These are phyloP conservation scores for Oehlia diaphana DNA, from an alignment of 192 early-diverging fungal species.

Conservation along the genomic window DNA sequence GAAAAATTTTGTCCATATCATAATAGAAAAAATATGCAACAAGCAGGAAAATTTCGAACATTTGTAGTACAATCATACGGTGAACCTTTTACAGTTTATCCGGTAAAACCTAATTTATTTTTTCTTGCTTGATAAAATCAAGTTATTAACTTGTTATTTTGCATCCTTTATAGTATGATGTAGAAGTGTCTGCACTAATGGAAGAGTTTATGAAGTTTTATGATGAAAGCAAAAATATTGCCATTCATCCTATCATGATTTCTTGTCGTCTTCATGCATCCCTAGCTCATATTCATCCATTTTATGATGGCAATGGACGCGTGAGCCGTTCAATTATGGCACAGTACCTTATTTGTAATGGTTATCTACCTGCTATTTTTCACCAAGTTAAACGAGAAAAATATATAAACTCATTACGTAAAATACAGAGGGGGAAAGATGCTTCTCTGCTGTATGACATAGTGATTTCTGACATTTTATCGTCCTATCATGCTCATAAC, in stretches of 20 bases:
- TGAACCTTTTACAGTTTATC: conserved; percentile 27
- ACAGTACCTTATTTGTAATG: conserved; percentile 5
- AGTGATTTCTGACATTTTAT: conserved; percentile 26
- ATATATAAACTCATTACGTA: conserved; percentile 10
- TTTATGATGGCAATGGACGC: conserved; percentile 25
- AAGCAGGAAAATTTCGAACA: conserved; percentile 26
- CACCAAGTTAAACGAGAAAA: conserved; percentile 18
- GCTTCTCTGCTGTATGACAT: not conserved
- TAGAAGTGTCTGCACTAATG: conserved; percentile 12
- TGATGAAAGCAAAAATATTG: conserved; percentile 5
- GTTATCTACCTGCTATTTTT: conserved; percentile 21
- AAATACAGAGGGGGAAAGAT: conserved; percentile 4
- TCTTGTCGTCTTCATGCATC: conserved; percentile 17
- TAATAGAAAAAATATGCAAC: conserved; percentile 1
- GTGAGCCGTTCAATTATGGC: conserved; percentile 17
- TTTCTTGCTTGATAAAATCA: not conserved
- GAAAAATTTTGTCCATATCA: not conserved
- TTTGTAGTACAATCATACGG: conserved; percentile 21
- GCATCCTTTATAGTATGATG: conserved; percentile 9
- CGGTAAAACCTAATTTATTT: conserved; percentile 22
- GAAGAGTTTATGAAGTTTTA: conserved; percentile 18
- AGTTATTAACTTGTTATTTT: conserved; percentile 14
- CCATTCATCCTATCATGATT: conserved; percentile 16
- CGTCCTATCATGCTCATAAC: not conserved
- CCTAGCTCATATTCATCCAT: conserved; percentile 20